These are phyloP conservation scores for Tilletia walkeri DNA, from an alignment of 1,284 basidiomycete species.

Conservation along the genomic window DNA sequence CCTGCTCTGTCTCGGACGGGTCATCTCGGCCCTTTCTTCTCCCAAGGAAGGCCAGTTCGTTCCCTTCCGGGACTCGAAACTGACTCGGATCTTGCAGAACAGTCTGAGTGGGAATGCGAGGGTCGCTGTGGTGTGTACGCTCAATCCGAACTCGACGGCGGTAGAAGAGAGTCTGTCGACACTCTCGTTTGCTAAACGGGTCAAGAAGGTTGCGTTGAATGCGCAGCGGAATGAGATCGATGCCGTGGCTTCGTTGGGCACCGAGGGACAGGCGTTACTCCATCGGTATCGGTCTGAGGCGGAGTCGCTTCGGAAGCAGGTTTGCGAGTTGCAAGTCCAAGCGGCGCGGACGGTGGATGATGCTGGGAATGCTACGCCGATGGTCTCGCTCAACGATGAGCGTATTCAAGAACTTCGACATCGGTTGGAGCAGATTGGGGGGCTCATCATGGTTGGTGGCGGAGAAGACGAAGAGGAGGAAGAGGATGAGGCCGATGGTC, in stretches of 20 bases:
- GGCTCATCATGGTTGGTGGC: conserved; percentile 44
- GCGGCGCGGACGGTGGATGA: not conserved
- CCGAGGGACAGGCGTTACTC: conserved; percentile 46
- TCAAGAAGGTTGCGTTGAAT: conserved; percentile 75
- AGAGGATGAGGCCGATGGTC: not conserved
- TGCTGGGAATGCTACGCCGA: not conserved
- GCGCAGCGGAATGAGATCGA: conserved; percentile 87
- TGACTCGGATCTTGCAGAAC: conserved; percentile 88
- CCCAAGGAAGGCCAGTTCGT: conserved; percentile 62
- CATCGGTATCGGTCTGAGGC: conserved; percentile 47
- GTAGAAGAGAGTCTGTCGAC: conserved; percentile 79
- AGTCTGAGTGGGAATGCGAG: conserved; percentile 90
- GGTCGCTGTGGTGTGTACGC: conserved; percentile 92
- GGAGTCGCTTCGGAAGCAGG: conserved; percentile 39
- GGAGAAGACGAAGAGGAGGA: conserved; percentile 22
- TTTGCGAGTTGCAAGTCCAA: conserved; percentile 31
- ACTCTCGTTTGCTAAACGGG: conserved; percentile 79
- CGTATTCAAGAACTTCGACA: conserved; percentile 36
- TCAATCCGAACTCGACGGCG: conserved; percentile 59
- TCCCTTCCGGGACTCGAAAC: conserved; percentile 91
- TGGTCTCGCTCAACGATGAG: conserved; percentile 26
- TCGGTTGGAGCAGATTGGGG: conserved; percentile 43
- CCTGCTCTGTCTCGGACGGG: conserved; percentile 53
- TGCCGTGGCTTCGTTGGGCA: conserved; percentile 25
- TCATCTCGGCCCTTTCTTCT: conserved; percentile 48